Evolutionary conservation across 768 basidiomycete species (phyloP).

Genomic region (Suillus paluster): DNA sequence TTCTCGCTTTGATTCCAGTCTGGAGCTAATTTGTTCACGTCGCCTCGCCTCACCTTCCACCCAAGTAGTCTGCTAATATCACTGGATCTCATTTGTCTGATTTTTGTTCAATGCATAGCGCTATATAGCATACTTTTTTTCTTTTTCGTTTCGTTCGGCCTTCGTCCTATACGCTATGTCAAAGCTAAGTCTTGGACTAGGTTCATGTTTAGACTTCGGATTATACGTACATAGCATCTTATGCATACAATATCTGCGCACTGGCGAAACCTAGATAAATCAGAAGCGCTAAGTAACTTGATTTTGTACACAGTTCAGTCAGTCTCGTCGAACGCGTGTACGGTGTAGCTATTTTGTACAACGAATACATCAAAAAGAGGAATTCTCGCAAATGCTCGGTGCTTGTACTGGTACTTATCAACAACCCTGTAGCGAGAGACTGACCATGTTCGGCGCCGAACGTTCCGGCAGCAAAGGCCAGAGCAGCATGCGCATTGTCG

Average conservation of each 20-base stretch:
- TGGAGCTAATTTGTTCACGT: constrained; percentile 7
- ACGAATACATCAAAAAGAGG: background rate
- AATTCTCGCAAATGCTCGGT: background rate
- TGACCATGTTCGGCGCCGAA: constrained; percentile 80
- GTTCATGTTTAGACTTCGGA: constrained; percentile 11
- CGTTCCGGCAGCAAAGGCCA: constrained; percentile 73
- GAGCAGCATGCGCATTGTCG: constrained; percentile 68
- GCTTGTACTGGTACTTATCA: background rate
- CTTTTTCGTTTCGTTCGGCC: background rate
- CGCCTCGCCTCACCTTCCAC: background rate
- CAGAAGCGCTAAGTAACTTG: background rate
- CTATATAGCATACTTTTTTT: constrained; percentile 16
- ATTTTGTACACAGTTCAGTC: too few species aligned
- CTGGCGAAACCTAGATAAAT: background rate
- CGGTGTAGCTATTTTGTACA: background rate
- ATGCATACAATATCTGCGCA: background rate
- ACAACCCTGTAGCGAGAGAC: constrained; percentile 55
- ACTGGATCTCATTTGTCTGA: constrained; percentile 19
- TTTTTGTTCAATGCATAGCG: constrained; percentile 20
- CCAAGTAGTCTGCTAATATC: constrained; percentile 15
- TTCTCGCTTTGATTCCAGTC: constrained; percentile 2
- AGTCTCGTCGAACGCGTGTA: too few species aligned
- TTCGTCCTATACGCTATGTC: constrained; percentile 9
- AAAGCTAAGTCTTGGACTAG: constrained; percentile 8
- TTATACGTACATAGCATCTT: background rate